These are phyloP conservation scores for Orbilia brochopaga DNA, from an alignment of 2,329 filamentous ascomycete genomes.

Conservation along the genomic window DNA sequence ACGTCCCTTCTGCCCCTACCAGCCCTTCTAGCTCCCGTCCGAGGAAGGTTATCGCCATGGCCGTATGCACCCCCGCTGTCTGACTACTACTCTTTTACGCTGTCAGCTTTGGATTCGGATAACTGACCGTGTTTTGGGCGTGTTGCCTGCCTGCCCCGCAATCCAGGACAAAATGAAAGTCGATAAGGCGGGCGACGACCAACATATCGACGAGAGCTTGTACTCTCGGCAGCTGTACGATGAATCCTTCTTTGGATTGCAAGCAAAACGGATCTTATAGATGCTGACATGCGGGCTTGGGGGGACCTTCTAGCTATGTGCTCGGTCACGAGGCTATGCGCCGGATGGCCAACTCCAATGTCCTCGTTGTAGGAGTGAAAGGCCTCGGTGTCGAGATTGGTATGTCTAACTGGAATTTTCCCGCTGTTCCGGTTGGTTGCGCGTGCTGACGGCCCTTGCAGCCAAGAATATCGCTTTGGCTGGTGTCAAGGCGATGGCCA, in stretches of 20 bases:
- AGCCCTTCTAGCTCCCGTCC: slow-evolving; percentile 47
- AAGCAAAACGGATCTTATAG: neutral
- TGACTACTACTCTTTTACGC: neutral
- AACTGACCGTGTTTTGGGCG: slow-evolving; percentile 46
- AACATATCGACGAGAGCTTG: slow-evolving; percentile 71
- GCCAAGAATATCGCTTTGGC: slow-evolving; percentile 98
- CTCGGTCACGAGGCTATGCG: slow-evolving; percentile 89
- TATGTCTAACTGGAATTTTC: slow-evolving; percentile 55
- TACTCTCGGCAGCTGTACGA: slow-evolving; percentile 78
- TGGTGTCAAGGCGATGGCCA: slow-evolving; percentile 93
- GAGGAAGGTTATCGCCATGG: slow-evolving; percentile 50
- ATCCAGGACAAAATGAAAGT: slow-evolving; percentile 50
- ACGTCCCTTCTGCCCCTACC: slow-evolving; percentile 45
- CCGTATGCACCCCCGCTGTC: slow-evolving; percentile 22
- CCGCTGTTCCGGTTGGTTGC: neutral
- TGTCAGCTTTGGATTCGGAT: slow-evolving; percentile 20
- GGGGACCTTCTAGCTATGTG: slow-evolving; percentile 64
- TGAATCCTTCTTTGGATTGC: slow-evolving; percentile 55
- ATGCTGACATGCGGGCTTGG: slow-evolving; percentile 22
- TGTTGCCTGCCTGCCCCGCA: slow-evolving; percentile 46
- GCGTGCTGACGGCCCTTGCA: slow-evolving; percentile 52
- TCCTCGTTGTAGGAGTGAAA: slow-evolving; percentile 88
- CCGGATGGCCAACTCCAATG: slow-evolving; percentile 95
- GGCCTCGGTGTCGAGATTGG: slow-evolving; percentile 92
- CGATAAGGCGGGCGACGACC: slow-evolving; percentile 42